phyloP scores from a whole-genome alignment of 768 basidiomycete species.

The Erythrobasidium yunnanense region DNA sequence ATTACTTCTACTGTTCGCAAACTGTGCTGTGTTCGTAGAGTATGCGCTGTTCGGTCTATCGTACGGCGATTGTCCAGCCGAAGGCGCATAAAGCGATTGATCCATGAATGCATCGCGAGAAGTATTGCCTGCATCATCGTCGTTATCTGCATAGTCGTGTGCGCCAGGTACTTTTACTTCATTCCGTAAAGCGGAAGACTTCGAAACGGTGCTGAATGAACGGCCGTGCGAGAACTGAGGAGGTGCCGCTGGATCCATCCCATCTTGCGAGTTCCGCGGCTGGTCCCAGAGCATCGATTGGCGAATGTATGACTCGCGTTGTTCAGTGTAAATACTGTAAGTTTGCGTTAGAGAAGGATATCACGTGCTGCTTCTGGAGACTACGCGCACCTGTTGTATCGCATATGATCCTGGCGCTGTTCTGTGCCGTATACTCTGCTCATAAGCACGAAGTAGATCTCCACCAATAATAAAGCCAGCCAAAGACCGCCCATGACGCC shows the following conservation, averaged over 20 bases:
- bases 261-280: not conserved
- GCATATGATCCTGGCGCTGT: slow-evolving; percentile 21
- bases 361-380: slow-evolving; percentile 6
- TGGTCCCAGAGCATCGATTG: slow-evolving; percentile 25
- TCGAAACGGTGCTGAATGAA: slow-evolving; percentile 13
- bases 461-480: slow-evolving; percentile 50
- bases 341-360: not conserved
- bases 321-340: slow-evolving; percentile 25
- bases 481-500: slow-evolving; percentile 85
- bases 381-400: not conserved
- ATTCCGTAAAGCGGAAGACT: slow-evolving; percentile 25
- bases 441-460: slow-evolving; percentile 26
- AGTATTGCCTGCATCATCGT: not conserved
- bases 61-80: not conserved
- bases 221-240: slow-evolving; percentile 14
- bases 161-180: slow-evolving; percentile 20
- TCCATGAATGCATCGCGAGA: slow-evolving; percentile 23
- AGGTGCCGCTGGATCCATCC: not conserved
- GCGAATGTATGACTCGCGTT: slow-evolving; percentile 9
- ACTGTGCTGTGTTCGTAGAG: not conserved
- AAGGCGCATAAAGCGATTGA: slow-evolving; percentile 26
- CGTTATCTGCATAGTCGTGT: not conserved
- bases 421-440: slow-evolving; percentile 20
- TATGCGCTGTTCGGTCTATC: not conserved
- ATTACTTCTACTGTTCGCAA: slow-evolving; percentile 11